phyloP scores from a whole-genome alignment of 768 basidiomycete species.

The Candolleomyces efflorescens region DNA sequence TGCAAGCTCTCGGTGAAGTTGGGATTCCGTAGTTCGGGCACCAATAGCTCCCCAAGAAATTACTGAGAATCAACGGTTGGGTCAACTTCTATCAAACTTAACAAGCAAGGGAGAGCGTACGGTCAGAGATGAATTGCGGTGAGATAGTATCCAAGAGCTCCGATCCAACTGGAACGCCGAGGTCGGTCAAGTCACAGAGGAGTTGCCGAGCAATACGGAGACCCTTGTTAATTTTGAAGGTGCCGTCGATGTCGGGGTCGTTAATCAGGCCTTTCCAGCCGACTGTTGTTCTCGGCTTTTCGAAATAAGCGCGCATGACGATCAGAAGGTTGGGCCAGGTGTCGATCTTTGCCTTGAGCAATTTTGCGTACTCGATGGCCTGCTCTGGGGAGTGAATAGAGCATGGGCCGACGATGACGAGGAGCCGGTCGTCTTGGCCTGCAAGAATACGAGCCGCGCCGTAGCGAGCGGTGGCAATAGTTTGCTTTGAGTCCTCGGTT shows the following conservation, averaged over 20 bases:
- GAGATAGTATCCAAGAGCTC: constrained; percentile 81
- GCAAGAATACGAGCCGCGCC: constrained; percentile 74
- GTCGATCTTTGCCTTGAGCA: constrained; percentile 63
- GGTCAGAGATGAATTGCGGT: constrained; percentile 82
- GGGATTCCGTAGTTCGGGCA: constrained; percentile 95
- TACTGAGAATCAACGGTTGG: constrained; percentile 32
- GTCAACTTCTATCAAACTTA: not conserved
- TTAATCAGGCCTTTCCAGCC: constrained; percentile 97
- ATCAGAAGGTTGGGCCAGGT: constrained; percentile 77
- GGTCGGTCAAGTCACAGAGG: constrained; percentile 83
- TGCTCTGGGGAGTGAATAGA: constrained; percentile 89
- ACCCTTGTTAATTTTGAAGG: constrained; percentile 97
- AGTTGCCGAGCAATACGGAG: constrained; percentile 84
- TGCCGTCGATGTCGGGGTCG: constrained; percentile 93
- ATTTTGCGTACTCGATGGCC: constrained; percentile 77
- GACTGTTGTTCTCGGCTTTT: constrained; percentile 97
- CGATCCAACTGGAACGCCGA: constrained; percentile 90
- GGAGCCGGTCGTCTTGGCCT: constrained; percentile 78
- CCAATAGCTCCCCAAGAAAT: constrained; percentile 96
- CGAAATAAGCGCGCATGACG: constrained; percentile 94
- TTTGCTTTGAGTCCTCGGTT: constrained; percentile 57
- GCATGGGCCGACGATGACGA: constrained; percentile 95
- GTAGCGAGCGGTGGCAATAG: constrained; percentile 78
- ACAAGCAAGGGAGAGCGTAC: constrained; percentile 29
- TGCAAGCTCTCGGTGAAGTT: constrained; percentile 94